Evolutionary conservation across 306 rosid genomes (phyloP).

Genomic region (Sechiopsis laciniata): DNA sequence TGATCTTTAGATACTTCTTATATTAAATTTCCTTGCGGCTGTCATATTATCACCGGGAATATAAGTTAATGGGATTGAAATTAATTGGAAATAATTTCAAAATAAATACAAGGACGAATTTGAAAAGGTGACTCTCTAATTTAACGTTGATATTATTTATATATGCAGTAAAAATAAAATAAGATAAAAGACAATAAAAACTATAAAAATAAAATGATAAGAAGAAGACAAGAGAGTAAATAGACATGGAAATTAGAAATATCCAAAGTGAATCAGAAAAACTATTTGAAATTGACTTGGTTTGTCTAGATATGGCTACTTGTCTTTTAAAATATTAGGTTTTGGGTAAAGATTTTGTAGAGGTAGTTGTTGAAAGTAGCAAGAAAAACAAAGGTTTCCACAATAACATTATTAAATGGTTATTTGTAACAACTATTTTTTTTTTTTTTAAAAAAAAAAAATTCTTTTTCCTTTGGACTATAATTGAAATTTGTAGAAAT

Average conservation of each 20-base stretch:
- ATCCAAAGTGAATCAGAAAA: background rate
- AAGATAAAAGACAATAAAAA: background rate
- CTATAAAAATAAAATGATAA: background rate
- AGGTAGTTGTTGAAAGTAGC: slow-evolving; percentile 10
- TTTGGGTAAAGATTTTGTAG: background rate
- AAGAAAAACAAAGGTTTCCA: background rate
- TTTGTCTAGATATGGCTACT: background rate
- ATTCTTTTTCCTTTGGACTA: background rate
- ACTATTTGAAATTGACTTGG: slow-evolving; percentile 13
- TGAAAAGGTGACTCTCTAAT: no score
- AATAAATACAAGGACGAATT: no score
- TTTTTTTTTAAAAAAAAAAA: no score
- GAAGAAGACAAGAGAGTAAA: background rate
- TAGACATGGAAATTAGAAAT: background rate
- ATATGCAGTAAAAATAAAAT: background rate
- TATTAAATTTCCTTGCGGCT: no score
- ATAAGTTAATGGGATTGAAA: no score
- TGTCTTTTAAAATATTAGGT: background rate
- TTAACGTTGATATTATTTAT: background rate
- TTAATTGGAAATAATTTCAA: no score
- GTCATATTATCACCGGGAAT: no score
- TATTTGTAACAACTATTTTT: background rate
- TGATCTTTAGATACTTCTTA: no score
- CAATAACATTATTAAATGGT: no score
- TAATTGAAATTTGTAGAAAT: background rate